These are phyloP conservation scores for Fusarium sp. DNA, from an alignment of 2,329 filamentous ascomycete species.

Conservation along the genomic window DNA sequence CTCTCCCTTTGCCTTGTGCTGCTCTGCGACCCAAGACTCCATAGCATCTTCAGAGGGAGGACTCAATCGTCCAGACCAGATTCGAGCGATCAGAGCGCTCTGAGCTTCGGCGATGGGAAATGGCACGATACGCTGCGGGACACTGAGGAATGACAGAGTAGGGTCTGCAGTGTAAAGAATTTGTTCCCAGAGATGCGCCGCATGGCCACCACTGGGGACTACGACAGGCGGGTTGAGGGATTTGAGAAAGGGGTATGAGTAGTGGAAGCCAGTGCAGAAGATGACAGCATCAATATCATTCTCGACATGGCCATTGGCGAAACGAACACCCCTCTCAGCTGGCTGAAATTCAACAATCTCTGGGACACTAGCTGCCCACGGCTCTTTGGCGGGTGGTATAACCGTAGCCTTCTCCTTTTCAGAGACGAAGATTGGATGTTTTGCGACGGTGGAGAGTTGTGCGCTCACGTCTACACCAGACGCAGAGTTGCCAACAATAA, in stretches of 20 bases:
- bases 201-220: slow-evolving; percentile 70
- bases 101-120: slow-evolving; percentile 80
- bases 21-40: slow-evolving; percentile 69
- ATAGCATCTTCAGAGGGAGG: slow-evolving; percentile 70
- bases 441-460: slow-evolving; percentile 70
- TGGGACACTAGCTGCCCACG: slow-evolving; percentile 54
- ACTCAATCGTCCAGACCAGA: slow-evolving; percentile 72
- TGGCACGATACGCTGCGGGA: slow-evolving; percentile 78
- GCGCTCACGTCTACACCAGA: slow-evolving; percentile 78
- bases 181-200: slow-evolving; percentile 79
- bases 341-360: slow-evolving; percentile 63
- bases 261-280: slow-evolving; percentile 90
- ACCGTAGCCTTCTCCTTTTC: slow-evolving; percentile 57
- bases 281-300: slow-evolving; percentile 77
- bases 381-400: slow-evolving; percentile 45
- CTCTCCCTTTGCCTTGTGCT: slow-evolving; percentile 65
- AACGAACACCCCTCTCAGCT: slow-evolving; percentile 66
- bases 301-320: slow-evolving; percentile 73
- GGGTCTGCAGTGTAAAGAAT: slow-evolving; percentile 75
- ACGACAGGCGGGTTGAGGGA: slow-evolving; percentile 63
- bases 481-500: slow-evolving; percentile 77
- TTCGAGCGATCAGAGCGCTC: slow-evolving; percentile 73
- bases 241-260: slow-evolving; percentile 78
- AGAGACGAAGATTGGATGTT: slow-evolving; percentile 68
- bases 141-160: slow-evolving; percentile 73